A percentile compares a stretch with the other conserved stretches of the same genome.
Evolutionary conservation across 2,329 filamentous ascomycete species (phyloP).

Genomic region (Beauveria pseudobassiana): DNA sequence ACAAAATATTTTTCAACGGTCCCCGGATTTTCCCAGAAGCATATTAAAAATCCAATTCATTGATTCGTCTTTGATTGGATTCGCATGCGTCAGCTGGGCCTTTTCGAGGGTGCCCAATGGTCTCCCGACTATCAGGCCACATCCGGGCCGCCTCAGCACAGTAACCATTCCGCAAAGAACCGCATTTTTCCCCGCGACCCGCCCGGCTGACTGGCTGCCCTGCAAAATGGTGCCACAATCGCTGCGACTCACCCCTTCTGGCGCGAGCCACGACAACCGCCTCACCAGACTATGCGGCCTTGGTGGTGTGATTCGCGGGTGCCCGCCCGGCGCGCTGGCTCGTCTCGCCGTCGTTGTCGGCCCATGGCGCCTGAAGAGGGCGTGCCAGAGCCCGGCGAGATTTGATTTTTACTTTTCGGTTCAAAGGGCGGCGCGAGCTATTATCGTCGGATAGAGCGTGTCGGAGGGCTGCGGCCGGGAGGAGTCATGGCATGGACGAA

Average conservation of each 20-base stretch:
- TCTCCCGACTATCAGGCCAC: neutral
- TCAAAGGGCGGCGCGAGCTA: no score
- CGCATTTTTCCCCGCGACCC: neutral
- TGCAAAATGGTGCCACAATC: constrained; percentile 8
- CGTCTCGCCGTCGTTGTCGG: neutral
- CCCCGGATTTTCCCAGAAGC: neutral
- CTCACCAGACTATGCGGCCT: neutral
- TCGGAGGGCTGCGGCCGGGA: neutral
- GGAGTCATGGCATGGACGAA: neutral
- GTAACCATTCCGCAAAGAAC: neutral
- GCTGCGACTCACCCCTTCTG: neutral
- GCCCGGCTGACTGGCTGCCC: neutral
- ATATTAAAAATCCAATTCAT: neutral
- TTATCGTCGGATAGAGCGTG: no score
- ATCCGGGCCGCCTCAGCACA: neutral
- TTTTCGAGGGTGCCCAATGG: neutral
- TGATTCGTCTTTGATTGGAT: neutral
- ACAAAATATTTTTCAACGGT: no score
- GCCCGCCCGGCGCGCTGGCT: neutral
- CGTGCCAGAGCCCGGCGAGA: neutral
- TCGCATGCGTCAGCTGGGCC: neutral
- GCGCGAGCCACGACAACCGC: neutral
- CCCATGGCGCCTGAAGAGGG: neutral
- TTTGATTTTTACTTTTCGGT: no score
- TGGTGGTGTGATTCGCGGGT: constrained; percentile 8